Conservation (phyloP, 305 asterid genomes). For the Fraxinus velutina region DNA sequence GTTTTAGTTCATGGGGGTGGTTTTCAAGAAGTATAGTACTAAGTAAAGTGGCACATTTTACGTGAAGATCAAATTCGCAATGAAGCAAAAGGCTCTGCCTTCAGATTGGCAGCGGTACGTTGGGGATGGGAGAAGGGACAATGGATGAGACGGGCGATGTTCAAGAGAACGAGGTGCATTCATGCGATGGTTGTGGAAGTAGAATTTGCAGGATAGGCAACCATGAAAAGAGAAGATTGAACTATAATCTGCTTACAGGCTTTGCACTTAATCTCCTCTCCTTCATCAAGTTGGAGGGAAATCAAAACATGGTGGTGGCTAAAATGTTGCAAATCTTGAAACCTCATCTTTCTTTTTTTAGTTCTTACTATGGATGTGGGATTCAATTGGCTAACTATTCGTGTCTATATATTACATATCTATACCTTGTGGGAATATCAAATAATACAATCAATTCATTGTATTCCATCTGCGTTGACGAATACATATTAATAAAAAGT, state of each 20-base stretch:
- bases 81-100: constrained; percentile 27
- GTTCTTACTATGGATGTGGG: no score
- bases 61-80: constrained; percentile 38
- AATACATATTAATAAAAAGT: no score
- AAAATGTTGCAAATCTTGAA: no score
- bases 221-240: constrained; percentile 23
- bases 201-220: constrained; percentile 33
- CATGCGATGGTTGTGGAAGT: constrained; percentile 30
- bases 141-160: constrained; percentile 31
- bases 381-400: no score
- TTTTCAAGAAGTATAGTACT: neutral
- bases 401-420: no score
- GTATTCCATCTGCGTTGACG: no score
- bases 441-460: no score
- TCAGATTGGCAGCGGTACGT: constrained; percentile 22
- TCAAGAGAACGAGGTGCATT: constrained; percentile 34
- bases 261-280: constrained; percentile 27
- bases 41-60: constrained; percentile 17
- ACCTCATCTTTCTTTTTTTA: no score
- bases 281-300: constrained; percentile 18
- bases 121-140: constrained; percentile 36
- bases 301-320: neutral
- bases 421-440: no score
- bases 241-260: constrained; percentile 23
- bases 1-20: constrained; percentile 1